Evolutionary conservation across 345 rosid genomes (phyloP).

Genomic region (Melaleuca quinquenervia): DNA sequence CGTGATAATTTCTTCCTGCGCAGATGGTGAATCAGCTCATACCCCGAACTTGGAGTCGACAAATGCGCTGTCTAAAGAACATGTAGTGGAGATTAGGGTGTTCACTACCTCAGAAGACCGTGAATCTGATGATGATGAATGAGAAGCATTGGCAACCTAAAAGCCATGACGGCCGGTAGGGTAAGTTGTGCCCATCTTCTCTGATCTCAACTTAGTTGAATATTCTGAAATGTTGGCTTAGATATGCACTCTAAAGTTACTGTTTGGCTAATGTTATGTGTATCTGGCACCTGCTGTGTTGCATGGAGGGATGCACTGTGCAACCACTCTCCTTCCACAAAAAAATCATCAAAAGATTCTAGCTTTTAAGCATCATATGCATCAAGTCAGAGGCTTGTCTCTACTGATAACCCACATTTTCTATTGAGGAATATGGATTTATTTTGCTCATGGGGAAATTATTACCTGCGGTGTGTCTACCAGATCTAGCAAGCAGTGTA

Average conservation of each 20-base stretch:
- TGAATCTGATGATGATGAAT: not conserved
- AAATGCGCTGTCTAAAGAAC: not conserved
- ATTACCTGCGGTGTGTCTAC: not conserved
- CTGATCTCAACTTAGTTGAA: not conserved
- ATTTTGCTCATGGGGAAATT: not conserved
- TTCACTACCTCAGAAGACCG: not conserved
- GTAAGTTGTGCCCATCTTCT: not conserved
- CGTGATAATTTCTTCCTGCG: not conserved
- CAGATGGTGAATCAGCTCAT: not conserved
- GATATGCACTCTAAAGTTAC: not conserved
- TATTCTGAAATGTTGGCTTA: not conserved
- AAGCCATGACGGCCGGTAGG: not conserved
- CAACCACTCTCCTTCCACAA: not conserved
- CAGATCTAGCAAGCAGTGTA: not conserved
- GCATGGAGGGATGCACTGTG: not conserved
- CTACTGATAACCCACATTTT: not conserved
- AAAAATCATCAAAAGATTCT: not conserved
- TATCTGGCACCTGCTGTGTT: not conserved
- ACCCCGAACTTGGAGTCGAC: not conserved
- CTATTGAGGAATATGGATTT: not conserved
- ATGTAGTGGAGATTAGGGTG: not conserved
- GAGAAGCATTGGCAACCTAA: not conserved
- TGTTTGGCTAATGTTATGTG: not conserved
- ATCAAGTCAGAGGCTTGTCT: not conserved
- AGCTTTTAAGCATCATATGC: not conserved